Base-by-base conservation (phyloP, 352 stramenopile genomes). In the Globisporangium orthogonon region DNA sequence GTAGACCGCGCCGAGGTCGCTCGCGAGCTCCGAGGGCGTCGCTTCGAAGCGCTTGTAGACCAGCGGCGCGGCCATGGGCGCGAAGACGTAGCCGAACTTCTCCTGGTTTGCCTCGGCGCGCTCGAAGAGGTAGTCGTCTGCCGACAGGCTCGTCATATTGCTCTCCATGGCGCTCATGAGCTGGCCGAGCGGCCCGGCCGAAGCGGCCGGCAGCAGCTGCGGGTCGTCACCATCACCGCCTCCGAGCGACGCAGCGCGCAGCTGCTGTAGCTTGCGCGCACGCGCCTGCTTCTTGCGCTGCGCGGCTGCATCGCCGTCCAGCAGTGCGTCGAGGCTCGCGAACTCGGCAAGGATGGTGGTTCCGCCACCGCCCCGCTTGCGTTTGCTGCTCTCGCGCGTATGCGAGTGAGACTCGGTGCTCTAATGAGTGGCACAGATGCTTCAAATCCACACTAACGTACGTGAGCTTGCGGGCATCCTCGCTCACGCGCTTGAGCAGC, bases 31-130 rank as follows among this genome's bases (percentile, higher is more conserved):
- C 0, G 58, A 60, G 3, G 79, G 55, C 23, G 74, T 86, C 10
- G 80, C 74, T 53, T 81, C 78, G 63, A 87, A 94, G 13, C 60
- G 67, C 39, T 62, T 70, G 50, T 74, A 88, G 33, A 62, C 54
- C 39, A 91, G 62, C 11, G 81, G 72, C 72, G 87, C 74, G 7
- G 71, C 82, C 17, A 94, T 90, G 5, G 83, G 76, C 54, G 70
- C 76, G 58, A 94, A 94, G 18, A 94, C 81, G 58, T 90, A 94
- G 50, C 79, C 83, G 53, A 91, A 94, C 58, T 86, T 83, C 56
- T 92, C 83, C 35, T 87, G 69, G 44, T 59, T 73, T 7, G 58
- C 56, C 31, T 80, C 72, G 3, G 30, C 18, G 46, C 68, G 66
- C 15, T 69, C 60, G 49, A 90, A 90, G 4, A 88, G 54, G 50